Evolutionary conservation across 208 protist genomes (phyloP), one percentile per base, ranked within the genome.

Genomic region (Kentomonas sorsogonicus): DNA sequence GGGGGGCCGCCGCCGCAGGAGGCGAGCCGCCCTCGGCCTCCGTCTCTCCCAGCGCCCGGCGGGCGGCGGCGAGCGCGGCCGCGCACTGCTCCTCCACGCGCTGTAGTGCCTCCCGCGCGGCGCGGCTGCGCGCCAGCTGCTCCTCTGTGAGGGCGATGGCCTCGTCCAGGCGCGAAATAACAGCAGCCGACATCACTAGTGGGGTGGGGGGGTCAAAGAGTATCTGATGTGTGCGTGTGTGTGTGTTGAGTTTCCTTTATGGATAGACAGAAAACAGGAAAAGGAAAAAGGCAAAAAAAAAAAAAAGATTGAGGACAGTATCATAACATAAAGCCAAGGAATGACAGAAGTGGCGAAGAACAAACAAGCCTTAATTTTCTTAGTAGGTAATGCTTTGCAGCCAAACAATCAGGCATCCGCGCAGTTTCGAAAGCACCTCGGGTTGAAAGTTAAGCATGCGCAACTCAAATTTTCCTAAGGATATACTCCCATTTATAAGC

Each of bases 1-100:
- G 83, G 67, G n/a, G 51, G 51, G 29, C 81, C 81, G 39, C 73
- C 65, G 45, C 70, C 75, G 25, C 66, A 64, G 7, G 66, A 59
- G 9, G 55, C 56, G 9, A n/a, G n/a, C 23, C 40, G 23, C 20
- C 2, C 44, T 30, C 23, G 3, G 20, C 44, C 11, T 41, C 36
- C 27, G 59, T 36, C 30, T 38, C 6, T 22, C 27, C 22, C 9
- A 38, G 18, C 3, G 50, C 45, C 30, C 9, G 20, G 20, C 41
- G 60, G 4, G 36, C 25, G 22, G 7, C 16, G 3, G 33, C 22
- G 3, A 6, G 22, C 4, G 45, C 23, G 39, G 18, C 13, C 9
- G 44, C 5, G 9, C 3, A 25, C 25, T 36, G 44, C 16, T 27
- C 16, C 23, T 29, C 2, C 38, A 2, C 2, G 7, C 2, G 38